Percentiles rank a stretch among this genome's conserved stretches.
These are phyloP conservation scores for Apiospora hydei DNA, from an alignment of 2,329 filamentous ascomycete genomes.

Conservation along the genomic window DNA sequence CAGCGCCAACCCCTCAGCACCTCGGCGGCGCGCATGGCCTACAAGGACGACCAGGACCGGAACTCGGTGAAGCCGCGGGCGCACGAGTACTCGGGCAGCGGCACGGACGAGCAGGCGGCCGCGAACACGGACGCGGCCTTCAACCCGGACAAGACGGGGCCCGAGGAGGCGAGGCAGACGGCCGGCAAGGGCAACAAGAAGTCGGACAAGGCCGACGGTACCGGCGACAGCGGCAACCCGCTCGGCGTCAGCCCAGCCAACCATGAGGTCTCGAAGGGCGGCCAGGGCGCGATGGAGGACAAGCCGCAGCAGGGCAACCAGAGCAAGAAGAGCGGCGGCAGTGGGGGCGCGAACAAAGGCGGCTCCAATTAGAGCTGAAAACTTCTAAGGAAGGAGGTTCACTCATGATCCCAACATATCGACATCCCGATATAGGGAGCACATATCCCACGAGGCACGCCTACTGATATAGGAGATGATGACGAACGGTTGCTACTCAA, in stretches of 20 bases:
- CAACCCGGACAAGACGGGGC: constrained; percentile 70
- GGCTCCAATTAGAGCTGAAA: constrained; percentile 20
- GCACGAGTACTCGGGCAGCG: constrained; percentile 73
- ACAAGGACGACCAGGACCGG: constrained; percentile 64
- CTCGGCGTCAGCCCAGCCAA: constrained; percentile 55
- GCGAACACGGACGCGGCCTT: constrained; percentile 69
- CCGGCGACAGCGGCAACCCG: constrained; percentile 40
- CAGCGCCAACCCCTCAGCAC: neutral
- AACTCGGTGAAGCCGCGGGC: constrained; percentile 69
- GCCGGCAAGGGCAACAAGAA: constrained; percentile 48
- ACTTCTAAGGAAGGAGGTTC: too few species aligned
- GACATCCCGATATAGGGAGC: neutral
- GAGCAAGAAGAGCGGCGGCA: constrained; percentile 39
- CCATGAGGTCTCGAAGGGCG: constrained; percentile 47
- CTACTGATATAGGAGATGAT: neutral
- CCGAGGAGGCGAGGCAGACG: constrained; percentile 63
- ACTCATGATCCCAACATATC: too few species aligned
- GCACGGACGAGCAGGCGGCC: constrained; percentile 66
- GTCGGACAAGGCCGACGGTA: constrained; percentile 41
- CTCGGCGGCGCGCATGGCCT: constrained; percentile 39
- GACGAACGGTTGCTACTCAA: neutral
- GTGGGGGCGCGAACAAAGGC: constrained; percentile 37
- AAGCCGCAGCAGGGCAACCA: constrained; percentile 44
- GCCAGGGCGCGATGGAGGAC: constrained; percentile 33
- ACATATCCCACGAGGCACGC: neutral